Conservation (phyloP, 1,284 basidiomycete species). For the Lentinula novae-zelandiae region DNA sequence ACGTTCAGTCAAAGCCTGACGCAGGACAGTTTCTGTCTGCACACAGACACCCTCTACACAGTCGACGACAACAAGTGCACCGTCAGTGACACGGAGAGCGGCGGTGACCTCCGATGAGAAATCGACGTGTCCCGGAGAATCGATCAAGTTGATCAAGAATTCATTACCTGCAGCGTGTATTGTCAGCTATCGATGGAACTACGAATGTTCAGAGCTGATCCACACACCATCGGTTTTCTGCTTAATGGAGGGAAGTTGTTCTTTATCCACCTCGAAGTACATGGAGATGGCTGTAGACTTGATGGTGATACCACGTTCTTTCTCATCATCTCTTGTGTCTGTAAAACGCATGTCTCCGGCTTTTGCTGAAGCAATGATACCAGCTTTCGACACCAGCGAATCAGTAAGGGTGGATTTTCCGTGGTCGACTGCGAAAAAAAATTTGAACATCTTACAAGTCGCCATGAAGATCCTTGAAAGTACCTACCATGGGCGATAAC, state of each 20-base stretch:
- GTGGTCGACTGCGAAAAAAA: constrained; percentile 82
- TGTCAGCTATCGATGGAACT: constrained; percentile 12
- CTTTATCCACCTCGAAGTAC: constrained; percentile 97
- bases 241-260: constrained; percentile 81
- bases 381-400: constrained; percentile 98
- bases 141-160: constrained; percentile 99
- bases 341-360: constrained; percentile 98
- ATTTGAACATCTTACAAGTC: neutral
- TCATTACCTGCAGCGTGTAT: constrained; percentile 65
- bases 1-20: constrained; percentile 96
- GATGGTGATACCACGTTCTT: constrained; percentile 99
- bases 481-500: constrained; percentile 89
- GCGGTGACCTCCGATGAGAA: constrained; percentile 99
- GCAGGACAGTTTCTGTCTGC: constrained; percentile 99
- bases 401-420: constrained; percentile 99
- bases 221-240: constrained; percentile 87
- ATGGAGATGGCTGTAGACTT: constrained; percentile 99
- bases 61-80: constrained; percentile 98
- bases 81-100: constrained; percentile 99
- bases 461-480: constrained; percentile 3
- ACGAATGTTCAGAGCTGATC: neutral
- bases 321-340: constrained; percentile 98
- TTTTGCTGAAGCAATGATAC: constrained; percentile 96
- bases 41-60: constrained; percentile 99
- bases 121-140: constrained; percentile 99